Evolutionary conservation across 306 rosid species (phyloP), one percentile per base, ranked within the genome.

Genomic region (Senna siamea): DNA sequence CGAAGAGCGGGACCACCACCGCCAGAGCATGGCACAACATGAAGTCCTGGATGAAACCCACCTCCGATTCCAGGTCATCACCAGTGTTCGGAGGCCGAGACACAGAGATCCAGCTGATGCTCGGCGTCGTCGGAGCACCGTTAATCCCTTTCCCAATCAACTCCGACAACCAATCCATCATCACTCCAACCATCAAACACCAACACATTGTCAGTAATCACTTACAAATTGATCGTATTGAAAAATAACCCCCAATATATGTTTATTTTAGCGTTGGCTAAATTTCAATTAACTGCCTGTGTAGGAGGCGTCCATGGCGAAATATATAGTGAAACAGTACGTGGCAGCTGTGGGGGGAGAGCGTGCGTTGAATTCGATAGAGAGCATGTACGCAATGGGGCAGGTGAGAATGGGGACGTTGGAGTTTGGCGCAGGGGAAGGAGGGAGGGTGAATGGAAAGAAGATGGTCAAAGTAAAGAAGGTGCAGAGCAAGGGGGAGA

Each of bases 291-390:
- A n/a, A n/a, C 30, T 26, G 30, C 2, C 17, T 67, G 9, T 52
- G 68, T 66, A 93, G 98, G 99, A 89, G 81, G 83, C 72, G 40
- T 87, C 97, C 0, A 87, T 90, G 99, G 99, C 97, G 20, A 92
- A 88, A 35, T 95, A 95, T 66, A 87, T 95, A 73, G 92, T 92
- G 86, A 91, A 87, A 32, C 99, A 95, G 63, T 95, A 92, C 73
- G 73, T 83, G 78, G 99, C 99, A 1, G 98, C 97, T 0, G 93
- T 90, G 54, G 99, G 98, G 38, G 99, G 99, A 72, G 99, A 95
- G 18, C 65, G 70, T 5, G 92, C 75, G 14, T 62, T 95, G 84
- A 84, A 81, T 18, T 63, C 82, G 0, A 84, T 88, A 20, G 96
- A 85, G 4, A 95, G 96, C 70, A 89, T 95, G 99, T 92, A 90